Evolutionary conservation across 2,329 filamentous ascomycete species (phyloP), one percentile per base, ranked within the genome.

Genomic region (Fusarium sp.): DNA sequence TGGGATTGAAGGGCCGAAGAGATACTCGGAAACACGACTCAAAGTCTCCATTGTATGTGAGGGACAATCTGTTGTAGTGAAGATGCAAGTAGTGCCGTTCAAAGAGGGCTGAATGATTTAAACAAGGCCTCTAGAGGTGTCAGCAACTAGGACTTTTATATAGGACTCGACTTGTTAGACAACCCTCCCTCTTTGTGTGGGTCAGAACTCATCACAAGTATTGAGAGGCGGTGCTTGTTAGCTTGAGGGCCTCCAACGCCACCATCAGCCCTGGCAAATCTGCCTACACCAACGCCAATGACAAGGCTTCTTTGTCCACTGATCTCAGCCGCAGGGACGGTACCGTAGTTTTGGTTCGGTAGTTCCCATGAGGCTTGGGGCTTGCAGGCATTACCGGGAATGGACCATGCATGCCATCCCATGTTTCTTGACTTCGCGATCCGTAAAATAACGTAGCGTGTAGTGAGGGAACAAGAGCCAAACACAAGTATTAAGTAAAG

Each of bases 161-260:
- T 64, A 75, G 62, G 69, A 74, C 59, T 69, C 30, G 33, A 47
- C 33, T 60, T 35, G 58, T 68, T 50, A 20, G 45, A 50, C n/a
- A 38, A 40, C 63, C 43, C 52, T 66, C 20, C 35, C 27, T 52
- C 57, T 54, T 40, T 58, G 27, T 33, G 66, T 68, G 72, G 69
- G 69, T 56, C 71, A 45, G 66, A 70, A 63, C 30, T 27, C 7
- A 17, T 45, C 25, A 25, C 66, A 43, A 40, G 50, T 63, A 45
- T 14, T 15, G n/a, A 63, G 37, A 65, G 69, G 74, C 72, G 61
- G 72, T 76, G 74, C 71, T 69, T 17, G 35, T 71, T 69, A 73
- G 74, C 47, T 64, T 35, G 52, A 73, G 61, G 70, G 74, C 74
- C 68, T 75, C 74, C 64, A 61, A 65, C 64, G 72, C 70, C 71